Base-by-base conservation (phyloP, 2,329 filamentous ascomycete genomes). In the Pyrenophora seminiperda region DNA sequence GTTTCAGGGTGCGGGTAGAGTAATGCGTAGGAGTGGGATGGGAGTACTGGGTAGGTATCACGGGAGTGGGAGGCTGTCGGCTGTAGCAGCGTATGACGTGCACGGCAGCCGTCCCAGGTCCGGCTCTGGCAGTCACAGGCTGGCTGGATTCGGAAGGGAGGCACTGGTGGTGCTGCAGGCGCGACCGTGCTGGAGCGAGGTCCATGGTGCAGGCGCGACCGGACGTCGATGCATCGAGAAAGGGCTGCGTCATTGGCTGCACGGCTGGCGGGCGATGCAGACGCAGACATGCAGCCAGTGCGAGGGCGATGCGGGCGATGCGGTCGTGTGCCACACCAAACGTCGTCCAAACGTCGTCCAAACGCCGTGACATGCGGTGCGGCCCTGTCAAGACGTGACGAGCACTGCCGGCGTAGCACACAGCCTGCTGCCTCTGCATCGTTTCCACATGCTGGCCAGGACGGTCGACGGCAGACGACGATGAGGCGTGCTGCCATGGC, bases 171-270 rank as follows among this genome's bases (percentile, higher is more conserved):
- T 36, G 42, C 32, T 44, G 41, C 41, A 44, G 32, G 32, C 10
- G 41, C 41, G 32, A 44, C 41, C 31, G 31, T 27, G 22, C 5
- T 27, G 22, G 20, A 22, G 20, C 20, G 20, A 22, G 4, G 20
- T 22, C 31, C 31, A 22, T 10, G 14, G 18, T n/a, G 34, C 34
- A 24, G 18, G 11, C 18, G 34, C 18, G 18, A n/a, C 34, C 34
- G 27, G 43, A 48, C 40, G 37, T 24, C 32, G 29, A 45, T 45
- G 46, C 22, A 54, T 40, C 43, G 43, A 22, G 40, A 43, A 18
- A 13, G 41, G 31, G 54, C 37, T 56, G 53, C 55, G 55, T 56
- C 58, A 61, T 56, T 56, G 51, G 43, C 31, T 34, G 51, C 30
- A 18, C 13, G 31, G 18, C 22, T 27, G 14, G 38, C 10, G 18